phyloP scores from a whole-genome alignment of 164 flowering plant species.

The Warburgia ugandensis region DNA sequence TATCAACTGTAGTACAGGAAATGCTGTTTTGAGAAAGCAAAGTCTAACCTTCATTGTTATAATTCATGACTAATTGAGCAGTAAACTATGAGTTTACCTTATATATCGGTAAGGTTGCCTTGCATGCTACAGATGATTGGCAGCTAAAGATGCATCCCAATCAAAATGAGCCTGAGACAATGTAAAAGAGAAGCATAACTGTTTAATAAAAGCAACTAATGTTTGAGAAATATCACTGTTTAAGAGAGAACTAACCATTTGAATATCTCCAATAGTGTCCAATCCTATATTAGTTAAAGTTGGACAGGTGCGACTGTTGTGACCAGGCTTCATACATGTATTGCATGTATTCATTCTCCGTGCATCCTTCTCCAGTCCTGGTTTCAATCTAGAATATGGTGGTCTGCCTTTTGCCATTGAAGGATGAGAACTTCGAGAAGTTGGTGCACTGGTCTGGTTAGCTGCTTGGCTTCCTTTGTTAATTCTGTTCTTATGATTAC shows the following conservation, averaged over 20 bases:
- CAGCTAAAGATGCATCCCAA: conserved; percentile 3
- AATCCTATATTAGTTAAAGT: not conserved
- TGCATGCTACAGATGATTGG: not conserved
- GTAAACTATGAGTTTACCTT: no score
- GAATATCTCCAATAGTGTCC: conserved; percentile 4
- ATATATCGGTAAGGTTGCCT: conserved; percentile 8
- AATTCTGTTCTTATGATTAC: conserved; percentile 1
- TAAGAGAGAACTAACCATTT: not conserved
- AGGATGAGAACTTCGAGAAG: not conserved
- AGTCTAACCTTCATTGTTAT: no score
- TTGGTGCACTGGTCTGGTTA: not conserved
- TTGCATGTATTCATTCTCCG: conserved; percentile 6
- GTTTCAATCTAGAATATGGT: conserved; percentile 1
- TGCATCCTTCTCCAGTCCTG: not conserved
- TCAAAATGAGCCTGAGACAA: not conserved
- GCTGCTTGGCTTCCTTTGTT: not conserved
- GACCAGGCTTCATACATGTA: conserved; percentile 10
- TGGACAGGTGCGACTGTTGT: conserved; percentile 7
- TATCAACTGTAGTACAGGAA: no score
- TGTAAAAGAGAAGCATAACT: not conserved
- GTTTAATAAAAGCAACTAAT: not conserved
- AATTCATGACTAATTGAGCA: no score
- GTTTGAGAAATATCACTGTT: not conserved
- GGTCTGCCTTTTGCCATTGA: conserved; percentile 1
- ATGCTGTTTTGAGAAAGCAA: no score